Conservation (phyloP, 2,329 filamentous ascomycete species). For the Diaporthe sp. region DNA sequence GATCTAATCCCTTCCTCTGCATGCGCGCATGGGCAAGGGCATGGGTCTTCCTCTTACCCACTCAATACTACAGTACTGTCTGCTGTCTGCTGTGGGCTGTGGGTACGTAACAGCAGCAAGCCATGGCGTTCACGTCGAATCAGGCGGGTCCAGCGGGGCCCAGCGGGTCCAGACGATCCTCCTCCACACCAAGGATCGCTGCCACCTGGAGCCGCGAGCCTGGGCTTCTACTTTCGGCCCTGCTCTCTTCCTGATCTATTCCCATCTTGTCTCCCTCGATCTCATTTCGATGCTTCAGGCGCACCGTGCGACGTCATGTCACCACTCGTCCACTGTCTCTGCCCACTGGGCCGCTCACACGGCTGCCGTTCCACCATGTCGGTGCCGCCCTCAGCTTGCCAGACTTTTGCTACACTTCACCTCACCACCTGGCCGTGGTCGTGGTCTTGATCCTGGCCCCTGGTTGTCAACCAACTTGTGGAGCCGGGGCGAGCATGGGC, state of each 20-base stretch:
- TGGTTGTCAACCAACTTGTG: conserved; percentile 16
- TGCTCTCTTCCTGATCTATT: conserved; percentile 31
- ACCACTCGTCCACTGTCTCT: neutral
- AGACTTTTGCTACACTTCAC: conserved; percentile 8
- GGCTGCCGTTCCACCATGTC: conserved; percentile 34
- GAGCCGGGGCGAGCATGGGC: neutral
- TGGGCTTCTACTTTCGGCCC: conserved; percentile 21
- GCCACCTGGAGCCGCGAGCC: conserved; percentile 24
- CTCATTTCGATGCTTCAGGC: conserved; percentile 7
- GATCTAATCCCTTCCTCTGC: conserved; percentile 7
- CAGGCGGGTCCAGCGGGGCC: conserved; percentile 15
- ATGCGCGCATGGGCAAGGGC: neutral
- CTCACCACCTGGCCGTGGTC: neutral
- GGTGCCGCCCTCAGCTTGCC: conserved; percentile 26
- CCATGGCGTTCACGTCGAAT: conserved; percentile 16
- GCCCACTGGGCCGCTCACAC: conserved; percentile 23
- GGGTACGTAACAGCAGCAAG: conserved; percentile 9
- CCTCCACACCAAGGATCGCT: conserved; percentile 28
- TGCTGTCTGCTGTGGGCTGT: conserved; percentile 8
- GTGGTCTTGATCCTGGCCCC: conserved; percentile 7
- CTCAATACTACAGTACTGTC: neutral
- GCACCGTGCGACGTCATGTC: neutral
- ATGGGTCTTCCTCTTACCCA: conserved; percentile 4
- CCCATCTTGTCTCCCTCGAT: conserved; percentile 9
- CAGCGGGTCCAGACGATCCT: conserved; percentile 28